phyloP scores from a whole-genome alignment of 352 stramenopile genomes.

The Saprolegnia diclina region DNA sequence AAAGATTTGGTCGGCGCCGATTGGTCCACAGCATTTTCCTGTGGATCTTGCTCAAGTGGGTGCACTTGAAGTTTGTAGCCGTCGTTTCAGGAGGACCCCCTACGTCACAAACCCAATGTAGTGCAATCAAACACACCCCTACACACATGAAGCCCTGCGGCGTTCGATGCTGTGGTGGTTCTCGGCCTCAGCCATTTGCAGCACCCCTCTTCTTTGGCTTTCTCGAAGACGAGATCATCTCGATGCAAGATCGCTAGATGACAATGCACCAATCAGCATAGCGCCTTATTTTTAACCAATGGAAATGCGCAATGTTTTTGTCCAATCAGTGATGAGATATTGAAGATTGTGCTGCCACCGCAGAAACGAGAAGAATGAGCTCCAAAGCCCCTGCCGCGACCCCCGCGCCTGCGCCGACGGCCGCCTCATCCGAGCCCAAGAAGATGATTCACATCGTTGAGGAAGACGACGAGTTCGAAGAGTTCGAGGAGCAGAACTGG shows the following conservation, averaged over 20 bases:
- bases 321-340: slow-evolving; percentile 2
- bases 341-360: neutral
- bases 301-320: neutral
- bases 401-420: neutral
- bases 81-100: too few species aligned
- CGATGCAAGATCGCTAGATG: too few species aligned
- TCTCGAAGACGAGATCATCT: too few species aligned
- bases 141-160: too few species aligned
- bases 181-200: too few species aligned
- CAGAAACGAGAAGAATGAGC: slow-evolving; percentile 24
- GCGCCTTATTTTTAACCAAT: neutral
- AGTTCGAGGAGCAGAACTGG: slow-evolving; percentile 83
- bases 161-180: too few species aligned
- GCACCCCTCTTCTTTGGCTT: too few species aligned
- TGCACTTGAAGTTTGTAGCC: slow-evolving; percentile 3
- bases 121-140: too few species aligned
- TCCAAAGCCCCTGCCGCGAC: slow-evolving; percentile 21
- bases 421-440: slow-evolving; percentile 13
- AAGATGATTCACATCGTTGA: slow-evolving; percentile 72
- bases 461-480: slow-evolving; percentile 87
- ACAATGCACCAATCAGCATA: neutral
- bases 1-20: slow-evolving; percentile 10
- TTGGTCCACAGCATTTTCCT: slow-evolving; percentile 13
- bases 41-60: slow-evolving; percentile 11
- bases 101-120: too few species aligned